These are phyloP conservation scores for Hanseniaspora occidentalis DNA, from an alignment of 805 yeast species.

Conservation along the genomic window DNA sequence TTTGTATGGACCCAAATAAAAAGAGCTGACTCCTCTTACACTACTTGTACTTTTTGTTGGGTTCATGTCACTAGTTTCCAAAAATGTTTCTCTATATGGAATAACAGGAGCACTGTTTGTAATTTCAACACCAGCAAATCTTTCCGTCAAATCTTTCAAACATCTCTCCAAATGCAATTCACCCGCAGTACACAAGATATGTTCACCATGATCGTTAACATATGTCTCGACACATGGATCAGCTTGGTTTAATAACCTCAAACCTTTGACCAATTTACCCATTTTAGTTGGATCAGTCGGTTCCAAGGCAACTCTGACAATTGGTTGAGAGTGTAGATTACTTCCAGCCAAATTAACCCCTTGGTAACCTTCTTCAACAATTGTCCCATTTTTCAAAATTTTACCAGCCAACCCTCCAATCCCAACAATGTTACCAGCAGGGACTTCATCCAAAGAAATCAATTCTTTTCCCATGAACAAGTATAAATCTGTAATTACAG, in stretches of 20 bases:
- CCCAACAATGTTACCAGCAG: constrained; percentile 93
- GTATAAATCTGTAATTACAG: constrained; percentile 57
- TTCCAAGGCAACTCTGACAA: constrained; percentile 90
- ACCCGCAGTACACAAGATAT: constrained; percentile 89
- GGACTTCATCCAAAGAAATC: constrained; percentile 63
- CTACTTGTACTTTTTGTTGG: constrained; percentile 32
- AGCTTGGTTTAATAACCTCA: constrained; percentile 67
- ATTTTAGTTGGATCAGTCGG: constrained; percentile 79
- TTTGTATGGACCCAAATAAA: constrained; percentile 37
- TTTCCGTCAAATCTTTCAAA: constrained; percentile 73
- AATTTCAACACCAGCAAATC: constrained; percentile 87
- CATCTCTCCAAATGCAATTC: constrained; percentile 94
- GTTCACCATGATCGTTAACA: constrained; percentile 84
- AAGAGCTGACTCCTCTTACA: constrained; percentile 38
- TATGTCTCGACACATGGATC: constrained; percentile 91
- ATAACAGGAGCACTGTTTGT: constrained; percentile 84
- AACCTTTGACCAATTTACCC: constrained; percentile 63
- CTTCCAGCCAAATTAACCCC: constrained; percentile 74
- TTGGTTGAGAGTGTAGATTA: constrained; percentile 70
- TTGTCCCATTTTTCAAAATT: constrained; percentile 77
- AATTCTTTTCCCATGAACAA: constrained; percentile 89
- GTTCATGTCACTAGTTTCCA: constrained; percentile 37
- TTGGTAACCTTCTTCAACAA: constrained; percentile 41
- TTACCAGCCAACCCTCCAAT: constrained; percentile 81
- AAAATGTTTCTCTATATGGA: constrained; percentile 82